phyloP scores from a whole-genome alignment of 2,329 filamentous ascomycete species.

The Sporothrix humicola region DNA sequence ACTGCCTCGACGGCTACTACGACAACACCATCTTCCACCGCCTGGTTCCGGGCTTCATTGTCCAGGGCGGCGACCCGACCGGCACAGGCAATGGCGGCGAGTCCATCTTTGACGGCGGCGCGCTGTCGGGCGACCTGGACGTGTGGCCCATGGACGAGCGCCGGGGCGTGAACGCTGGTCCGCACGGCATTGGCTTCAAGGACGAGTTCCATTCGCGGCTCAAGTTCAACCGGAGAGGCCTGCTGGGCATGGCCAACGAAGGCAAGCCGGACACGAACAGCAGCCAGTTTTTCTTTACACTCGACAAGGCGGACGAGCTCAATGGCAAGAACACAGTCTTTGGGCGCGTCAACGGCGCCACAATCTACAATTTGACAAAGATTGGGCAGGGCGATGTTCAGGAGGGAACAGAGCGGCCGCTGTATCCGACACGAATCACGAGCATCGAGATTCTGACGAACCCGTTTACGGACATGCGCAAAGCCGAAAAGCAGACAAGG shows the following conservation, averaged over 20 bases:
- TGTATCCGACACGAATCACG: slow-evolving; percentile 83
- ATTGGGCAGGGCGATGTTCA: slow-evolving; percentile 88
- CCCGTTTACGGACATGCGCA: slow-evolving; percentile 81
- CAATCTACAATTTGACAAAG: slow-evolving; percentile 93
- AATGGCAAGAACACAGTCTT: slow-evolving; percentile 92
- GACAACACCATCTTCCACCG: slow-evolving; percentile 93
- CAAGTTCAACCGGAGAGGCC: slow-evolving; percentile 87
- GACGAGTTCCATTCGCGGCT: slow-evolving; percentile 93
- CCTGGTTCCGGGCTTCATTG: slow-evolving; percentile 85
- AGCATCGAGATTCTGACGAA: slow-evolving; percentile 78
- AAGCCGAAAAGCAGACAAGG: slow-evolving; percentile 62
- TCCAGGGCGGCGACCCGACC: slow-evolving; percentile 94
- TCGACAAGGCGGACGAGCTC: slow-evolving; percentile 83
- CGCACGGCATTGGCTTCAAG: slow-evolving; percentile 65
- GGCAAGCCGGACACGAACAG: slow-evolving; percentile 79
- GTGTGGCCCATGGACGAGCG: slow-evolving; percentile 72
- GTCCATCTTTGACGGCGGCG: slow-evolving; percentile 87
- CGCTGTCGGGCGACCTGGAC: slow-evolving; percentile 73
- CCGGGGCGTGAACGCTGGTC: slow-evolving; percentile 64
- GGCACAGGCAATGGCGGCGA: slow-evolving; percentile 91
- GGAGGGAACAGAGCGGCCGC: slow-evolving; percentile 77
- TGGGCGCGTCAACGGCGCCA: slow-evolving; percentile 88
- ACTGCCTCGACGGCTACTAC: slow-evolving; percentile 95
- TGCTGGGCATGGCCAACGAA: slow-evolving; percentile 96
- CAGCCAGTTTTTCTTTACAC: slow-evolving; percentile 95